Evolutionary conservation across 73 alveolate species (phyloP).

Genomic region (Paramecium sonneborni): DNA sequence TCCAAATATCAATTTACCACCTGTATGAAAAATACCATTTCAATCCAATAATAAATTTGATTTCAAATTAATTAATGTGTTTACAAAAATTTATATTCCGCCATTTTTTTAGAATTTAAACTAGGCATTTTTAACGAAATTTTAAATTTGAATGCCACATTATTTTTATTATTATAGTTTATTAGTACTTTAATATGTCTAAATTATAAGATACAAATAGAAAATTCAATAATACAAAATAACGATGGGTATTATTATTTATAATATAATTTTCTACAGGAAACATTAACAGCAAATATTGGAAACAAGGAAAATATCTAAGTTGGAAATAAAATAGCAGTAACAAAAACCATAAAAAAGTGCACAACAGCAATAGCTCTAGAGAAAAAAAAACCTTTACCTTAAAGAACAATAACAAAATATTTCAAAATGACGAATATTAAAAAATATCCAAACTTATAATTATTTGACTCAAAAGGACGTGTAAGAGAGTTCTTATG

Average conservation of each 20-base stretch:
- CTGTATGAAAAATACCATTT: not conserved
- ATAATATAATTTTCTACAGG: slow-evolving; percentile 9
- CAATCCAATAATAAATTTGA: not conserved
- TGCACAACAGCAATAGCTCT: not conserved
- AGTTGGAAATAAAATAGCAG: not conserved
- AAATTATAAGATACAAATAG: slow-evolving; percentile 22
- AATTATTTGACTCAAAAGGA: not conserved
- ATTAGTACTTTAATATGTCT: not conserved
- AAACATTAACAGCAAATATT: not conserved
- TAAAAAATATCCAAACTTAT: slow-evolving; percentile 13
- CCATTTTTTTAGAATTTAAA: slow-evolving; percentile 39
- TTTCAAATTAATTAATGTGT: slow-evolving; percentile 5
- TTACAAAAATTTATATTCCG: slow-evolving; percentile 36
- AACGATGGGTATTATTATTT: slow-evolving; percentile 40
- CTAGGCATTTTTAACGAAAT: slow-evolving; percentile 26
- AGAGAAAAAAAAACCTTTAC: not conserved
- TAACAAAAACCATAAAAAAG: not conserved
- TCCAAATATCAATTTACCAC: not conserved
- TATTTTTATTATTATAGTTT: slow-evolving; percentile 2
- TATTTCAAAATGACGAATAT: not conserved
- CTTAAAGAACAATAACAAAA: slow-evolving; percentile 34
- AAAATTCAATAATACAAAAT: slow-evolving; percentile 11
- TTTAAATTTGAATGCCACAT: slow-evolving; percentile 42
- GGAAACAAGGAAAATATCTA: not conserved
- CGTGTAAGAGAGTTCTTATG: not conserved